A percentile compares a stretch with the other conserved stretches of the same genome.
These are phyloP conservation scores for Debaryomycetaceae sp. DNA, from an alignment of 1,139 yeast genomes.

Conservation along the genomic window DNA sequence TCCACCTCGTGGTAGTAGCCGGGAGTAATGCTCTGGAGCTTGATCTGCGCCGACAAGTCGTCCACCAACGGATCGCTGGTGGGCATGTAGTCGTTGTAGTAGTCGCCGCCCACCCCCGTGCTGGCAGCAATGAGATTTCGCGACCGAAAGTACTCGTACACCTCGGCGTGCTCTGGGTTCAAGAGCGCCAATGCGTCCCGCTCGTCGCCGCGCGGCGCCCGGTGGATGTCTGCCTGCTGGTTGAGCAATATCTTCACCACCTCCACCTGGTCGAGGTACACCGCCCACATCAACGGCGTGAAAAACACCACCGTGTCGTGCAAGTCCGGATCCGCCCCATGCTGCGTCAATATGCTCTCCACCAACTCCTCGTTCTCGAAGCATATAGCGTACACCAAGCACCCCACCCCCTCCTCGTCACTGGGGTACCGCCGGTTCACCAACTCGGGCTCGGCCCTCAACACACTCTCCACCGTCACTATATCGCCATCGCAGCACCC, in stretches of 20 bases:
- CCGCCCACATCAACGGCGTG: constrained; percentile 51
- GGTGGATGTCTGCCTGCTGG: constrained; percentile 41
- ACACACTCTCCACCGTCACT: constrained; percentile 36
- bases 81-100: constrained; percentile 11
- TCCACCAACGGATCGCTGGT: constrained; percentile 35
- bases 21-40: constrained; percentile 46
- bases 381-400: constrained; percentile 52
- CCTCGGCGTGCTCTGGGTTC: constrained; percentile 26
- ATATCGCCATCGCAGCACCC: constrained; percentile 55
- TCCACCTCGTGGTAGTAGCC: constrained; percentile 20
- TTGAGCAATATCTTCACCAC: constrained; percentile 33
- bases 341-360: constrained; percentile 36
- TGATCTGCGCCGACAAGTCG: constrained; percentile 41
- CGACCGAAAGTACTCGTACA: constrained; percentile 36
- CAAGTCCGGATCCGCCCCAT: constrained; percentile 38
- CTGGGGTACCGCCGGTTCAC: constrained; percentile 29
- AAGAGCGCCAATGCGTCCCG: constrained; percentile 34
- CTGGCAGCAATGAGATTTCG: constrained; percentile 38
- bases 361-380: constrained; percentile 42
- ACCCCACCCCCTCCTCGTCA: constrained; percentile 43
- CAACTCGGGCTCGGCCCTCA: constrained; percentile 26
- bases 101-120: constrained; percentile 15
- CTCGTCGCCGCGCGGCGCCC: constrained; percentile 27
- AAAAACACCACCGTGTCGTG: constrained; percentile 31
- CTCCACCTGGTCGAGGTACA: constrained; percentile 35